Conservation (phyloP, 1,284 basidiomycete genomes). For the Sphaerobolus stellatus region DNA sequence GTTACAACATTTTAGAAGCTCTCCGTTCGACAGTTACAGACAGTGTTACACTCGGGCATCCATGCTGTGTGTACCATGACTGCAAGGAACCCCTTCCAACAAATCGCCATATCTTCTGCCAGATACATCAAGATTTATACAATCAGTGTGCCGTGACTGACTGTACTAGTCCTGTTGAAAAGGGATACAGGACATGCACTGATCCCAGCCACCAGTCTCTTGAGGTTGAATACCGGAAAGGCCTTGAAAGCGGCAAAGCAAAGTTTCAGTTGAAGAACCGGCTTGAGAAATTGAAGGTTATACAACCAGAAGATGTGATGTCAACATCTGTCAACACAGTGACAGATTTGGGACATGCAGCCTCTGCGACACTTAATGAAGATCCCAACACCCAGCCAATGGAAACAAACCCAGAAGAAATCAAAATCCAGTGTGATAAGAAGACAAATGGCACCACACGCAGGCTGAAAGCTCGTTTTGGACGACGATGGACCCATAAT, state of each 20-base stretch:
- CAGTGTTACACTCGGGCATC: constrained; percentile 31
- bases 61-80: constrained; percentile 25
- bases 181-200: background rate
- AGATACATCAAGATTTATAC: constrained; percentile 17
- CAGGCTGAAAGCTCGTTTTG: constrained; percentile 21
- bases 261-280: no score
- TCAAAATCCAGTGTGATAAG: background rate
- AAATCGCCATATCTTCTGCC: constrained; percentile 29
- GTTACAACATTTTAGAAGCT: no score
- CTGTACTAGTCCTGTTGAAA: constrained; percentile 1
- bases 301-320: no score
- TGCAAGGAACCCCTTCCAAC: constrained; percentile 24
- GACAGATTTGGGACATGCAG: no score
- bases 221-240: no score
- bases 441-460: constrained; percentile 5
- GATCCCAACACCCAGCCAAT: no score
- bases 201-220: background rate
- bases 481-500: constrained; percentile 24
- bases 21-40: constrained; percentile 23
- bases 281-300: no score
- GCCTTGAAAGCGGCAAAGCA: no score
- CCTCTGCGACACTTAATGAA: no score
- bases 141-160: constrained; percentile 20
- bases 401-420: no score
- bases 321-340: no score